Conservation (phyloP, 306 rosid species). For the Cyamopsis tetragonoloba region DNA sequence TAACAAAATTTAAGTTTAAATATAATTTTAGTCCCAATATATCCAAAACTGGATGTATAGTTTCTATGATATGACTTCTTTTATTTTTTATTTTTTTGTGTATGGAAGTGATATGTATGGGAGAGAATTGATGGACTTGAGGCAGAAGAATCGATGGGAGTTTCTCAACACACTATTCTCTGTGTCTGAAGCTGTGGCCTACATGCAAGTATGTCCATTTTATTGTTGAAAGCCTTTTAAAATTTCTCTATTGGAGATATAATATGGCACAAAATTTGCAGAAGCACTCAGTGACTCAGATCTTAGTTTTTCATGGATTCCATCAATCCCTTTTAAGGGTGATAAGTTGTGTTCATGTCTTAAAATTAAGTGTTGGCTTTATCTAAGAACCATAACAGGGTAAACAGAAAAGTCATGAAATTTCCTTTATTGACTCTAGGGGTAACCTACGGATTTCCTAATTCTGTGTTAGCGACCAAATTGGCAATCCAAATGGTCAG, state of each 20-base stretch:
- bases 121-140: constrained; percentile 80
- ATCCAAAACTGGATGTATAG: constrained; percentile 21
- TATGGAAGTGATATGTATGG: constrained; percentile 77
- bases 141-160: constrained; percentile 66
- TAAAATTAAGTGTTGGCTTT: background rate
- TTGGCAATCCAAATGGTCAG: too few relatives aligned
- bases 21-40: too few relatives aligned
- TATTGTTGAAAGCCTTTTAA: background rate
- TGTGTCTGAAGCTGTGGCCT: constrained; percentile 86
- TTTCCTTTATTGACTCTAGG: background rate
- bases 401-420: background rate
- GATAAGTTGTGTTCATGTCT: background rate
- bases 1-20: too few relatives aligned
- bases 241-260: background rate
- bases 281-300: background rate
- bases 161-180: constrained; percentile 80
- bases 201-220: constrained; percentile 59
- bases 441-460: background rate
- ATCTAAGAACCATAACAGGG: background rate
- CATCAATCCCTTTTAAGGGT: background rate
- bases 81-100: constrained; percentile 45
- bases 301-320: background rate
- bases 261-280: background rate
- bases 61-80: constrained; percentile 30
- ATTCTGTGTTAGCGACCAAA: too few relatives aligned